Evolutionary conservation across 768 basidiomycete species (phyloP).

Genomic region (Tylopilus subfusipes): DNA sequence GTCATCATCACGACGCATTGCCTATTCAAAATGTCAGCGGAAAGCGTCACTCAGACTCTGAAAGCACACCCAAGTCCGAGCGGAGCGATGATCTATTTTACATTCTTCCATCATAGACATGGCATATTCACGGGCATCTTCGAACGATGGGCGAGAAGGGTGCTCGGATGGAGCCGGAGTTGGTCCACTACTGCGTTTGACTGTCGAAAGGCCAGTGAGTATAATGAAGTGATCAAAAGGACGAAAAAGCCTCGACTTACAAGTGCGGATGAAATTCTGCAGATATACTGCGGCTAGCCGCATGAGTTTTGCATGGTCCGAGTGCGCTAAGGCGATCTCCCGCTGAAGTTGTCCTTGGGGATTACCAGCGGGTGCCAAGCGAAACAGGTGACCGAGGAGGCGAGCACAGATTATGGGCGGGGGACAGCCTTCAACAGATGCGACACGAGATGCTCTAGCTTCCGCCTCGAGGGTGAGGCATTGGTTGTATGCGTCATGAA

Average conservation of each 20-base stretch:
- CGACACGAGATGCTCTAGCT: not conserved
- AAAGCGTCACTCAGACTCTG: not conserved
- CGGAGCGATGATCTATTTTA: not conserved
- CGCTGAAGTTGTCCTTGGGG: not conserved
- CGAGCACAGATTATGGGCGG: no score
- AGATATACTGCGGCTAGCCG: not conserved
- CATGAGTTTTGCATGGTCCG: not conserved
- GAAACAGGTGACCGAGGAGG: no score
- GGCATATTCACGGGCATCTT: not conserved
- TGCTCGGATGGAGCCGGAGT: not conserved
- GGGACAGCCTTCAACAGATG: not conserved
- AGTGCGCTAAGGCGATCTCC: not conserved
- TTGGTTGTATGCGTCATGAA: not conserved
- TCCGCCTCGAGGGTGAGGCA: not conserved
- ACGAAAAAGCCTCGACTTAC: not conserved
- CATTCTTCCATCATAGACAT: not conserved
- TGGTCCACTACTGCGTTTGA: not conserved
- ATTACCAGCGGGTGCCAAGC: no score
- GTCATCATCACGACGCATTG: not conserved
- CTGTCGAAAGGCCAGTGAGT: not conserved
- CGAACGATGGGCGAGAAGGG: no score
- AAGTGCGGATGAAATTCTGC: not conserved
- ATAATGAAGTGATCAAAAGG: no score
- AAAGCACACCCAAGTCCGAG: not conserved
- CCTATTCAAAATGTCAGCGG: not conserved